Evolutionary conservation across 306 rosid genomes (phyloP).

Genomic region (Prunus dulcis): DNA sequence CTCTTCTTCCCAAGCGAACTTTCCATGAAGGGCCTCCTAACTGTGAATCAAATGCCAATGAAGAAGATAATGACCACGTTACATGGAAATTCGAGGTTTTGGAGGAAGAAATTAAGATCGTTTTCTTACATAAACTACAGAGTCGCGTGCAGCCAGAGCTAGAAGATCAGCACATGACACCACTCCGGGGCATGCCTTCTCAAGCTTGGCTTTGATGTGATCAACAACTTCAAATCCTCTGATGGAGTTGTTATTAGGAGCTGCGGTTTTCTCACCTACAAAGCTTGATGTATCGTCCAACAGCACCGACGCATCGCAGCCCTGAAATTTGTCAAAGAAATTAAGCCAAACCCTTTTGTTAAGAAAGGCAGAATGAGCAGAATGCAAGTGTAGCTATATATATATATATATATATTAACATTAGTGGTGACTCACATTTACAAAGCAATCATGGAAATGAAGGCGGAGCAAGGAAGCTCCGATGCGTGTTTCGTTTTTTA

Average conservation of each 20-base stretch:
- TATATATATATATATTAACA: background rate
- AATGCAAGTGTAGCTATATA: background rate
- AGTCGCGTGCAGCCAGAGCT: constrained; percentile 54
- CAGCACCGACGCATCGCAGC: constrained; percentile 59
- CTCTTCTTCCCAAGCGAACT: constrained; percentile 59
- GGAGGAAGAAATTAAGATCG: background rate
- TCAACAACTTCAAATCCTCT: constrained; percentile 57
- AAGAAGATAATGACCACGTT: background rate
- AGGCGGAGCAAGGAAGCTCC: constrained; percentile 62
- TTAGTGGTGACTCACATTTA: constrained; percentile 37
- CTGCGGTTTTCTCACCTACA: constrained; percentile 60
- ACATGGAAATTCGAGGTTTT: background rate
- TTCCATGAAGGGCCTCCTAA: constrained; percentile 64
- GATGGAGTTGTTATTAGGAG: constrained; percentile 44
- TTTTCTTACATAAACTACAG: constrained; percentile 39
- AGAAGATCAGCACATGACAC: constrained; percentile 73
- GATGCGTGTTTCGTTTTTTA: constrained; percentile 34
- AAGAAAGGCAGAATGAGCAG: background rate
- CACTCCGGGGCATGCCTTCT: constrained; percentile 50
- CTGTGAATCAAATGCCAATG: constrained; percentile 27
- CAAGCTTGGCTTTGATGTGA: constrained; percentile 47
- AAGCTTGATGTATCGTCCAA: constrained; percentile 51
- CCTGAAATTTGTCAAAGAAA: constrained; percentile 25
- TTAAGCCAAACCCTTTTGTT: background rate
- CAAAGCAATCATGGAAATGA: constrained; percentile 71